Evolutionary conservation across 2,329 filamentous ascomycete species (phyloP).

Genomic region (Incumbomyces delicatus): DNA sequence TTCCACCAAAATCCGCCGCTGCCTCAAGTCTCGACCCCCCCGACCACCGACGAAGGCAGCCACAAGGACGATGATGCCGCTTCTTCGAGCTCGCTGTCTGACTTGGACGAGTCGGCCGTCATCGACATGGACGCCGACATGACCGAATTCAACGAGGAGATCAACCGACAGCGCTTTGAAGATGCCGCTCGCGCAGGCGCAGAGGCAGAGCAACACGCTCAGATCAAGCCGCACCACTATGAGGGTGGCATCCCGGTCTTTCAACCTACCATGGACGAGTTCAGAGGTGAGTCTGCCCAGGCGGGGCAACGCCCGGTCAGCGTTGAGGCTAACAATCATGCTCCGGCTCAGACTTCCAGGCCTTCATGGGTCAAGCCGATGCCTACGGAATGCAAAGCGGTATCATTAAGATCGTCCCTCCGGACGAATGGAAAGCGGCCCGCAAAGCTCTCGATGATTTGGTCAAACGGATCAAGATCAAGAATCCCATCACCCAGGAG

Average conservation of each 20-base stretch:
- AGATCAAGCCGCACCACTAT: conserved; percentile 77
- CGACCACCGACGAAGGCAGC: conserved; percentile 20
- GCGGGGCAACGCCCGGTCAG: no score
- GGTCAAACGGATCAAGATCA: conserved; percentile 84
- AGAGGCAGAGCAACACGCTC: conserved; percentile 58
- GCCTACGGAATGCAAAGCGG: conserved; percentile 95
- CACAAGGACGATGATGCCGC: conserved; percentile 34
- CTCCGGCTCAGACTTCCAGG: conserved; percentile 61
- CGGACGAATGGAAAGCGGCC: conserved; percentile 62
- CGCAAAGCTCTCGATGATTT: conserved; percentile 60
- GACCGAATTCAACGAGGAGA: conserved; percentile 17
- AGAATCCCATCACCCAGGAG: conserved; percentile 95
- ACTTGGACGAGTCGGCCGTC: conserved; percentile 19
- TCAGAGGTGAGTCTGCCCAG: conserved; percentile 8
- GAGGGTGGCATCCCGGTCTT: conserved; percentile 83
- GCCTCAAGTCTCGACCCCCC: conserved; percentile 20
- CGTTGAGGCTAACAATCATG: background rate
- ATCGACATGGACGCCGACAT: conserved; percentile 4
- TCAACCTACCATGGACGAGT: conserved; percentile 81
- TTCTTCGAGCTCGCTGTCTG: conserved; percentile 20
- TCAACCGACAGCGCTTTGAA: conserved; percentile 21
- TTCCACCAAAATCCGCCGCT: conserved; percentile 9
- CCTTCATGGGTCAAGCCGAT: conserved; percentile 83
- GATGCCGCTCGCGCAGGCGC: conserved; percentile 22
- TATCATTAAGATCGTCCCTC: conserved; percentile 91